A percentile compares a stretch with the other conserved stretches of the same genome.
phyloP scores from a whole-genome alignment of 352 stramenopile genomes.

The Globisporangium acanthophoron region DNA sequence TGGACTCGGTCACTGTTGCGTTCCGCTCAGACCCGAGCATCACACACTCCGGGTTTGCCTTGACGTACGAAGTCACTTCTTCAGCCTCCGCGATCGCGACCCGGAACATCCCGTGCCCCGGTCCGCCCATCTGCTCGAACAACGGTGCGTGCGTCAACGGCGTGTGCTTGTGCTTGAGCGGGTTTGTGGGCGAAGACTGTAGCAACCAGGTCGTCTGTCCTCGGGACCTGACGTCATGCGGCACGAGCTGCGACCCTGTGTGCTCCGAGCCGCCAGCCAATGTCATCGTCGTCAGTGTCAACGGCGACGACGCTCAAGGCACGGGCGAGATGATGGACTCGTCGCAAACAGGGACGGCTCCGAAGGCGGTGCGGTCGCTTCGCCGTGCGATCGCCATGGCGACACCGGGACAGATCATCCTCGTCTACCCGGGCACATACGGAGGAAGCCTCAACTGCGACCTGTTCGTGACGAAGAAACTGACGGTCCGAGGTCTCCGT shows the following conservation, averaged over 20 bases:
- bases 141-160: constrained; percentile 46
- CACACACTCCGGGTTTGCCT: constrained; percentile 28
- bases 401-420: constrained; percentile 24
- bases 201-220: constrained; percentile 52
- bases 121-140: constrained; percentile 28
- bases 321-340: constrained; percentile 54
- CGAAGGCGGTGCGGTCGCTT: constrained; percentile 49
- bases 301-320: constrained; percentile 43
- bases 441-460: constrained; percentile 31
- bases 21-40: constrained; percentile 43
- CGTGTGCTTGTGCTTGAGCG: constrained; percentile 43
- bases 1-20: constrained; percentile 28
- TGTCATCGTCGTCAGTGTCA: constrained; percentile 43
- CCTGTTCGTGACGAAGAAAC: constrained; percentile 16
- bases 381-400: constrained; percentile 33
- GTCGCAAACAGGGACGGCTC: constrained; percentile 29
- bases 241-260: constrained; percentile 29
- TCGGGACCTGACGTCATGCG: constrained; percentile 24
- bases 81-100: not conserved
- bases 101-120: constrained; percentile 30
- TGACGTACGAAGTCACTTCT: constrained; percentile 35
- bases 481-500: constrained; percentile 38
- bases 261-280: constrained; percentile 24
- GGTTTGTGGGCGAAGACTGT: constrained; percentile 57
- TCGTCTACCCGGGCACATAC: constrained; percentile 48